Conservation (phyloP, 805 yeast genomes). For the Isabelozyma rhagii region DNA sequence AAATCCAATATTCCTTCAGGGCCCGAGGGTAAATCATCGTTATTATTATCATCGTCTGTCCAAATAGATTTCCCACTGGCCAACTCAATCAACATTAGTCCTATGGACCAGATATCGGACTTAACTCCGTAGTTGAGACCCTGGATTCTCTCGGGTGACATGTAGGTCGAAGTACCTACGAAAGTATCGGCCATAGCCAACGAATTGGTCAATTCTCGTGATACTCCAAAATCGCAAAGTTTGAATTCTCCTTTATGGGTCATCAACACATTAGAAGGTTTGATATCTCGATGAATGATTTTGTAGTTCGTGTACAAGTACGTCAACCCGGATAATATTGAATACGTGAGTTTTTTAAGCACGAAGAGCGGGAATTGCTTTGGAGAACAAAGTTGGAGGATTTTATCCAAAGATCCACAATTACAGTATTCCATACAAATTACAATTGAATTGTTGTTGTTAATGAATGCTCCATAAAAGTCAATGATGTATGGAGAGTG, state of each 20-base stretch:
- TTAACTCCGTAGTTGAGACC: slow-evolving; percentile 93
- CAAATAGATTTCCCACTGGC: slow-evolving; percentile 85
- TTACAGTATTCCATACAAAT: slow-evolving; percentile 96
- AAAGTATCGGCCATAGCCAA: slow-evolving; percentile 86
- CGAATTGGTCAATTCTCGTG: slow-evolving; percentile 87
- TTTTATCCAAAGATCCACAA: slow-evolving; percentile 86
- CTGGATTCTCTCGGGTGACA: slow-evolving; percentile 95
- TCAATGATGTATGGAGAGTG: slow-evolving; percentile 79
- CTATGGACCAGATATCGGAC: slow-evolving; percentile 97
- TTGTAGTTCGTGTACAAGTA: slow-evolving; percentile 81
- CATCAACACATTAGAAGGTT: slow-evolving; percentile 89
- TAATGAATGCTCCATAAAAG: slow-evolving; percentile 86
- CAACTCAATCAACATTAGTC: slow-evolving; percentile 83
- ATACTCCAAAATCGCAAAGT: slow-evolving; percentile 95
- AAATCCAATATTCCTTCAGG: slow-evolving; percentile 90
- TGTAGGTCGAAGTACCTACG: slow-evolving; percentile 96
- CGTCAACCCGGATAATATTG: slow-evolving; percentile 75
- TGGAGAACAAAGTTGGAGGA: slow-evolving; percentile 49
- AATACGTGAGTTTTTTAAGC: slow-evolving; percentile 68
- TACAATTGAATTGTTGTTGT: slow-evolving; percentile 63
- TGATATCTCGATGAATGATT: slow-evolving; percentile 93
- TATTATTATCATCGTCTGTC: slow-evolving; percentile 46
- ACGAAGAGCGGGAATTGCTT: slow-evolving; percentile 54
- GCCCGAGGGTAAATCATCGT: slow-evolving; percentile 24
- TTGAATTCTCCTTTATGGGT: slow-evolving; percentile 85